phyloP scores from a whole-genome alignment of 2,329 filamentous ascomycete species.

The Ophiosphaerella herpotricha region DNA sequence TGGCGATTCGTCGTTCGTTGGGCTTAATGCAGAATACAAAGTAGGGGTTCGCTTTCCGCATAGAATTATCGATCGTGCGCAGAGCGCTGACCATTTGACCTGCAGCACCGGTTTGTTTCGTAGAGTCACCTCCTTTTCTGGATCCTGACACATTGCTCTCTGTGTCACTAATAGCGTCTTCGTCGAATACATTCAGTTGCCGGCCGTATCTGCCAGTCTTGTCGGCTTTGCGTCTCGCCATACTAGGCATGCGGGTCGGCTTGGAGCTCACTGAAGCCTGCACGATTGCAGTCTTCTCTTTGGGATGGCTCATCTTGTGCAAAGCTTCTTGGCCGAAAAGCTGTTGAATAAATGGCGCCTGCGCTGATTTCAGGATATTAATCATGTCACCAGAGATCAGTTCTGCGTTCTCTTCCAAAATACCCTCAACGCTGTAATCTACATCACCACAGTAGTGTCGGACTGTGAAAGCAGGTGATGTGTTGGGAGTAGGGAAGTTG shows the following conservation, averaged over 20 bases:
- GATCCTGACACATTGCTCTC: slow-evolving; percentile 50
- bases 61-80: slow-evolving; percentile 86
- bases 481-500: slow-evolving; percentile 86
- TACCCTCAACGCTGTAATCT: slow-evolving; percentile 83
- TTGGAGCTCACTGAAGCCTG: slow-evolving; percentile 97
- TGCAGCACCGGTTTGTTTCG: slow-evolving; percentile 79
- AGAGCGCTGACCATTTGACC: slow-evolving; percentile 89
- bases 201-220: slow-evolving; percentile 55
- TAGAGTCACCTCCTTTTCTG: slow-evolving; percentile 34
- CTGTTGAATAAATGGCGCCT: slow-evolving; percentile 84
- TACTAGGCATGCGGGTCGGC: slow-evolving; percentile 87
- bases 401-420: slow-evolving; percentile 95
- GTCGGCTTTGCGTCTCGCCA: slow-evolving; percentile 78
- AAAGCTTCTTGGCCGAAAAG: slow-evolving; percentile 96
- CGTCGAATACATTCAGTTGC: slow-evolving; percentile 46
- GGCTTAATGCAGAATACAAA: slow-evolving; percentile 98
- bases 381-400: slow-evolving; percentile 94
- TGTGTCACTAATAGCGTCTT: slow-evolving; percentile 54
- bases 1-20: slow-evolving; percentile 94
- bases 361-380: slow-evolving; percentile 87
- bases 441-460: slow-evolving; percentile 97
- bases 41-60: slow-evolving; percentile 88
- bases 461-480: slow-evolving; percentile 80
- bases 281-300: slow-evolving; percentile 87
- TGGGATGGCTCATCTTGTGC: slow-evolving; percentile 89